phyloP scores from a whole-genome alignment of 2,329 filamentous ascomycete species.

The Talaromyces sp. region DNA sequence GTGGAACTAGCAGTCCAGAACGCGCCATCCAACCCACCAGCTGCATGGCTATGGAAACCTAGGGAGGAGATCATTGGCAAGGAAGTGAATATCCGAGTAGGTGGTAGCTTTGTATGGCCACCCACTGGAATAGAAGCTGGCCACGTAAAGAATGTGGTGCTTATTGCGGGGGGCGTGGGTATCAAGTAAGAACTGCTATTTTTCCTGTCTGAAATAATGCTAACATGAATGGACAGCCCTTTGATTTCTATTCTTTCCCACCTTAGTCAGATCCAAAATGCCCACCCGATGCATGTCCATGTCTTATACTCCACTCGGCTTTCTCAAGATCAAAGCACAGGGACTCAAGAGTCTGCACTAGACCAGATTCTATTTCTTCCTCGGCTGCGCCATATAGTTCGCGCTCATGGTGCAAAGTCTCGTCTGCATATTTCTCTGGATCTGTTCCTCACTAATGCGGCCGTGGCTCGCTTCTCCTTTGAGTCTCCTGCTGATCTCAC shows the following conservation, averaged over 20 bases:
- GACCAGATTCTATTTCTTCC: slow-evolving; percentile 52
- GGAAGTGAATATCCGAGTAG: slow-evolving; percentile 69
- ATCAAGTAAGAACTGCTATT: slow-evolving; percentile 63
- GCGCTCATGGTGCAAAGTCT: slow-evolving; percentile 28
- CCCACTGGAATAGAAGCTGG: slow-evolving; percentile 49
- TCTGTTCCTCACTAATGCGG: slow-evolving; percentile 38
- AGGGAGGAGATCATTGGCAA: slow-evolving; percentile 59
- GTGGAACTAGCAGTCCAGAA: slow-evolving; percentile 79
- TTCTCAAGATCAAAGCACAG: slow-evolving; percentile 14
- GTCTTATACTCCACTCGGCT: slow-evolving; percentile 66
- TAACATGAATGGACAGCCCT: slow-evolving; percentile 52
- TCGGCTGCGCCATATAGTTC: slow-evolving; percentile 45
- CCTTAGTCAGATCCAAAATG: slow-evolving; percentile 50
- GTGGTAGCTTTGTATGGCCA: slow-evolving; percentile 81
- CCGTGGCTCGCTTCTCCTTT: slow-evolving; percentile 9
- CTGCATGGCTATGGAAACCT: slow-evolving; percentile 73
- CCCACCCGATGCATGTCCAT: slow-evolving; percentile 50
- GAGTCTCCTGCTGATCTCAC: slow-evolving; percentile 27
- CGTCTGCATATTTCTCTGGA: slow-evolving; percentile 35
- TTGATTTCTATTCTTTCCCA: slow-evolving; percentile 72
- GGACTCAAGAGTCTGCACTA: slow-evolving; percentile 16
- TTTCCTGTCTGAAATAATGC: background rate
- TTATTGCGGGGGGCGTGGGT: slow-evolving; percentile 80
- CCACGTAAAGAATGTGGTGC: slow-evolving; percentile 63
- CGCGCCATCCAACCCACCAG: slow-evolving; percentile 70